Evolutionary conservation across 352 stramenopile species (phyloP), one percentile per base, ranked within the genome.

Genomic region (Blastocystis sp.): DNA sequence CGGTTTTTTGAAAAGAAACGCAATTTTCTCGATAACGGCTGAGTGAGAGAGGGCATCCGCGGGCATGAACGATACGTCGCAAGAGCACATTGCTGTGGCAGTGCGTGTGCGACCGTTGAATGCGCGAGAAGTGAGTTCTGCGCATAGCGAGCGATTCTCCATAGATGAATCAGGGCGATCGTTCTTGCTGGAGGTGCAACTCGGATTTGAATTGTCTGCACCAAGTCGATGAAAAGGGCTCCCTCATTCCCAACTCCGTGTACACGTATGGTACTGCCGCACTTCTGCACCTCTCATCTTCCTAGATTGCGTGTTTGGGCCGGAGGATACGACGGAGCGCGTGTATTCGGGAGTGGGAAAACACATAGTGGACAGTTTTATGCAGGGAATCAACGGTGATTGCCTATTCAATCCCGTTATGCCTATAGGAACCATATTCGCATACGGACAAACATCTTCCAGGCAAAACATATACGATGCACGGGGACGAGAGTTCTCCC

Each of bases 381-480:
- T 90, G 60, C 23, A 90, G 41, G 89, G 89, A 60, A 90, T 89
- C 23, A 90, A 90, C 74, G 87, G 81, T 89, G 48, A 2, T 19
- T 21, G 45, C 76, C 0, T 78, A 7, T 2, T 48, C 40, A 19
- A 61, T 19, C 28, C 2, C 10, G 34, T 88, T 21, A 62, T n/a
- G 23, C 17, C 2, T 21, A 56, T 78, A 88, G 78, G 89, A 76
- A 89, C 89, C 4, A 86, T 98, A 82, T 98, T 98, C 91, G 94
- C 95, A 11, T 98, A 98, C 90, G 95, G 95, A 14, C 95, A 98
- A 92, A 98, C 95, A 52, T 96, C 92, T 19, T 94, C n/a, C 92
- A 1, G 95, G 95, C 48, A 98, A 98, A 90, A 98, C 96, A 38
- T 97, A 93, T 90, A 98, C 96, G 1, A 98, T 98, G 96, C 94